A percentile compares a stretch with the other conserved stretches of the same genome.
Evolutionary conservation across 2,329 filamentous ascomycete species (phyloP).

Genomic region (Claviceps capensis): DNA sequence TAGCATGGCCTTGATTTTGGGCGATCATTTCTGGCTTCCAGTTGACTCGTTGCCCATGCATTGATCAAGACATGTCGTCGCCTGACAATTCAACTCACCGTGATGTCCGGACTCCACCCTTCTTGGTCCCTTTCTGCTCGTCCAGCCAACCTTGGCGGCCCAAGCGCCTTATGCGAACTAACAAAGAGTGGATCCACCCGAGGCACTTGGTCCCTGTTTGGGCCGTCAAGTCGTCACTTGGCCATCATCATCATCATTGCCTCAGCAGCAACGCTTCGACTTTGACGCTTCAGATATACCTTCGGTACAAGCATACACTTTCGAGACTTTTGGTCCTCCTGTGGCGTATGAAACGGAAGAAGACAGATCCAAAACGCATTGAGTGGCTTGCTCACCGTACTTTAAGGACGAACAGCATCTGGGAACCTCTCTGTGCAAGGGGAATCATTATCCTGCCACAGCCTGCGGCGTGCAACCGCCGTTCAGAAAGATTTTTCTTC

Average conservation of each 20-base stretch:
- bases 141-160: neutral
- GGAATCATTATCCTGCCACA: neutral
- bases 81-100: too few relatives aligned
- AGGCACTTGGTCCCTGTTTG: neutral
- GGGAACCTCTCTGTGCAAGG: neutral
- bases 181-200: neutral
- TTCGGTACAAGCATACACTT: neutral
- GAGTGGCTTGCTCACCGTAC: neutral
- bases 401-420: neutral
- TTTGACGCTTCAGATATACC: neutral
- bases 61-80: too few relatives aligned
- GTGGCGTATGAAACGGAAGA: too few relatives aligned
- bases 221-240: neutral
- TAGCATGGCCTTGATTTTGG: too few relatives aligned
- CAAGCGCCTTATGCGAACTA: neutral
- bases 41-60: too few relatives aligned
- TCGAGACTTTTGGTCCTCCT: too few relatives aligned
- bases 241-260: neutral
- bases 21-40: too few relatives aligned
- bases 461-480: neutral
- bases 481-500: neutral
- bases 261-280: slow-evolving; percentile 1
- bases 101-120: neutral
- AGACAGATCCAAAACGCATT: neutral
- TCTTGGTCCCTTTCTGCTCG: neutral